Percentiles rank a stretch among this genome's conserved stretches.
phyloP scores from a whole-genome alignment of 2,329 filamentous ascomycete species.

The Aspergillus persii region DNA sequence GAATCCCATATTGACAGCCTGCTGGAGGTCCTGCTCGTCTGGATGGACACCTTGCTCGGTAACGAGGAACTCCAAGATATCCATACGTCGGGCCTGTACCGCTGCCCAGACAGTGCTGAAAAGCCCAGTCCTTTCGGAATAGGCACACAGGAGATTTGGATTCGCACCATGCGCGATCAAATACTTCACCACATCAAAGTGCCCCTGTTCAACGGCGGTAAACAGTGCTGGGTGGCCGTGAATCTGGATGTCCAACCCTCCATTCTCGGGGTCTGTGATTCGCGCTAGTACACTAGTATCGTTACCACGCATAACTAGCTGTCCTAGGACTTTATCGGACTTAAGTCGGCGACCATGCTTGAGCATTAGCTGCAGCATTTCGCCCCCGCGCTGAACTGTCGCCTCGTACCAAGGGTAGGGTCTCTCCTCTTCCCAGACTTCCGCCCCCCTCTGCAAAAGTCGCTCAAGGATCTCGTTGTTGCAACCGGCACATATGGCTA shows the following conservation, averaged over 20 bases:
- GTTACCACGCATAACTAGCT: neutral
- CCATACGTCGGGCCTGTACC: neutral
- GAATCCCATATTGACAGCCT: neutral
- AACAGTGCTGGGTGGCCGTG: neutral
- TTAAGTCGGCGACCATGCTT: neutral
- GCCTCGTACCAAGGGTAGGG: neutral
- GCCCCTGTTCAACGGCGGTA: neutral
- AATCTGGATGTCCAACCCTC: neutral
- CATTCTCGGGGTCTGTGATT: neutral
- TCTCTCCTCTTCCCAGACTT: neutral
- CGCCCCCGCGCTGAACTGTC: neutral
- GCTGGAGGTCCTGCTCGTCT: neutral
- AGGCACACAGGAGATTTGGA: neutral
- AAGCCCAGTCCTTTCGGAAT: neutral
- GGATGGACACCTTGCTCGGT: neutral
- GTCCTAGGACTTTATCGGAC: neutral
- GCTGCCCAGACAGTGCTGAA: neutral
- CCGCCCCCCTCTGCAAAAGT: neutral
- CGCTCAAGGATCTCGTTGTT: neutral
- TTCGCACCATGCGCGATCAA: neutral
- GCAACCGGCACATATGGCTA: neutral
- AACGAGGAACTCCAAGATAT: neutral
- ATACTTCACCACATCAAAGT: neutral
- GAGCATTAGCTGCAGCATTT: neutral
- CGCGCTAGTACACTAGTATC: neutral